A percentile compares a stretch with the other conserved stretches of the same genome.
Evolutionary conservation across 129 eudicot genomes (phyloP).

Genomic region (Helianthus annuus): HanXRQr2.0-SUNRISE NC_035448.2:172813161-172813660

Average conservation of each 20-base stretch:
- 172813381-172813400: conserved; percentile 45
- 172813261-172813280: conserved; percentile 61
- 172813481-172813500: no score
- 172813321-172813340: conserved; percentile 83
- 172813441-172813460: no score
- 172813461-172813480: no score
- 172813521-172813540: no score
- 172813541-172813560: no score
- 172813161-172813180: conserved; percentile 41
- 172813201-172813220: conserved; percentile 71
- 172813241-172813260: conserved; percentile 62
- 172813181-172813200: conserved; percentile 71
- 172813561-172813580: no score
- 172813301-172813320: conserved; percentile 84
- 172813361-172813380: conserved; percentile 85
- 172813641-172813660: no score
- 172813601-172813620: no score
- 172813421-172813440: no score
- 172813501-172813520: no score
- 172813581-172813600: no score
- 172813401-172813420: neutral
- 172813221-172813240: conserved; percentile 84
- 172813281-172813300: conserved; percentile 64
- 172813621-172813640: no score
- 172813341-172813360: conserved; percentile 82